Percentiles rank a stretch among this genome's conserved stretches.
phyloP scores from a whole-genome alignment of 257 asterid species.

The Cynanchum wilfordii region DNA sequence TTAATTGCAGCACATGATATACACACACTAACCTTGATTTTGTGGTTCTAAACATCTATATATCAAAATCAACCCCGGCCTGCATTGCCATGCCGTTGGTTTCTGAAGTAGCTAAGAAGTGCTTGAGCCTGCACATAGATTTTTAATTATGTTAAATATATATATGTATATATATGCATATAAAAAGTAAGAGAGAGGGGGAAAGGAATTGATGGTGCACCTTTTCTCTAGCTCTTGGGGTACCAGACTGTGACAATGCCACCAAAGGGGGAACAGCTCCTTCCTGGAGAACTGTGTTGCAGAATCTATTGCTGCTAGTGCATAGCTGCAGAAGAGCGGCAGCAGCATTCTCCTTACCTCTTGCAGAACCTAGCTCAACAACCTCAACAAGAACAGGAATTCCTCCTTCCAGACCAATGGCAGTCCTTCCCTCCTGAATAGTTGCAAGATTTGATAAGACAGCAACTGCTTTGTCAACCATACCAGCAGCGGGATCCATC shows the following conservation, averaged over 20 bases:
- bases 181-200: not conserved
- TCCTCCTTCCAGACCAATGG: constrained; percentile 73
- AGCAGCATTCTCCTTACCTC: constrained; percentile 92
- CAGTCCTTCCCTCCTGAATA: constrained; percentile 62
- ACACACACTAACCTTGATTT: constrained; percentile 27
- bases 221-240: constrained; percentile 83
- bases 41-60: constrained; percentile 7
- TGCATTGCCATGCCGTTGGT: constrained; percentile 67
- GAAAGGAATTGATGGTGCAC: constrained; percentile 24
- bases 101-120: constrained; percentile 67
- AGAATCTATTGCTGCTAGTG: constrained; percentile 56
- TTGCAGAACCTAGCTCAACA: constrained; percentile 76
- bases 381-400: constrained; percentile 81
- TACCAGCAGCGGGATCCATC: constrained; percentile 89
- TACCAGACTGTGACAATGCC: constrained; percentile 72
- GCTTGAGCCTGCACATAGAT: constrained; percentile 62
- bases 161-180: not conserved
- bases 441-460: constrained; percentile 77
- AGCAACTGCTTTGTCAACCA: constrained; percentile 93
- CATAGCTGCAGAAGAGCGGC: constrained; percentile 90
- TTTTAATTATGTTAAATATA: not conserved
- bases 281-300: constrained; percentile 69
- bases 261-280: constrained; percentile 89
- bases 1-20: constrained; percentile 25
- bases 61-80: constrained; percentile 50